Percentiles rank a stretch among this genome's conserved stretches.
phyloP scores from a whole-genome alignment of 306 rosid species.

The Nissolia schottii region DNA sequence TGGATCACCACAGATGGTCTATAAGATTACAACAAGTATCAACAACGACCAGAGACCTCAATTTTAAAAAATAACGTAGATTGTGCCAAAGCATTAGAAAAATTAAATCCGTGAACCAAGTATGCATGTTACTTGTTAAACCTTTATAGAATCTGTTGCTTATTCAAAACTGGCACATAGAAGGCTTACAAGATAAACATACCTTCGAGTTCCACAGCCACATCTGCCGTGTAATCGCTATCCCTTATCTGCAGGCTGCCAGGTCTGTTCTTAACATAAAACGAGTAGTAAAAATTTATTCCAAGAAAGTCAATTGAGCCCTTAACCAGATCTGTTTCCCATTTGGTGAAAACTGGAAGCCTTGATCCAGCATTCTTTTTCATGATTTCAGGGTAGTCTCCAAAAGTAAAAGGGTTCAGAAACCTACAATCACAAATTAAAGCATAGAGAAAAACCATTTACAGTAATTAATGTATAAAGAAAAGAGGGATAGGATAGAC shows the following conservation, averaged over 20 bases:
- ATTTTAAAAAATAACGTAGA: no score
- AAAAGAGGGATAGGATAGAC: no score
- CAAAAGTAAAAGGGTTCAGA: conserved; percentile 50
- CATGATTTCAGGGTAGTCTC: conserved; percentile 52
- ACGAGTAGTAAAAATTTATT: conserved; percentile 25
- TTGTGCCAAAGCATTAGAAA: no score
- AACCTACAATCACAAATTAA: conserved; percentile 39
- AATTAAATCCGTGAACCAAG: no score
- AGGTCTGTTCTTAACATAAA: conserved; percentile 11
- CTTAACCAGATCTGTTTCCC: conserved; percentile 39
- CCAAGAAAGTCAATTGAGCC: conserved; percentile 60
- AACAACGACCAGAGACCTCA: no score
- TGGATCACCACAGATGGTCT: no score
- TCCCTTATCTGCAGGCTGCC: background rate
- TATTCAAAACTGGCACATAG: background rate
- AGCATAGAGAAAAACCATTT: background rate
- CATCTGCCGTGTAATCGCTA: background rate
- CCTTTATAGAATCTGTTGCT: background rate
- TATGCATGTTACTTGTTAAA: background rate
- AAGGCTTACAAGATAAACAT: background rate
- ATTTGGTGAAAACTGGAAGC: conserved; percentile 41
- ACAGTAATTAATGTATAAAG: no score
- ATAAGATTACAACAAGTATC: no score
- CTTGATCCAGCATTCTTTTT: conserved; percentile 49
- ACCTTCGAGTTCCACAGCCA: background rate